Evolutionary conservation across 192 early-diverging fungal species (phyloP).

Genomic region (Dissophora globulifera): DNA sequence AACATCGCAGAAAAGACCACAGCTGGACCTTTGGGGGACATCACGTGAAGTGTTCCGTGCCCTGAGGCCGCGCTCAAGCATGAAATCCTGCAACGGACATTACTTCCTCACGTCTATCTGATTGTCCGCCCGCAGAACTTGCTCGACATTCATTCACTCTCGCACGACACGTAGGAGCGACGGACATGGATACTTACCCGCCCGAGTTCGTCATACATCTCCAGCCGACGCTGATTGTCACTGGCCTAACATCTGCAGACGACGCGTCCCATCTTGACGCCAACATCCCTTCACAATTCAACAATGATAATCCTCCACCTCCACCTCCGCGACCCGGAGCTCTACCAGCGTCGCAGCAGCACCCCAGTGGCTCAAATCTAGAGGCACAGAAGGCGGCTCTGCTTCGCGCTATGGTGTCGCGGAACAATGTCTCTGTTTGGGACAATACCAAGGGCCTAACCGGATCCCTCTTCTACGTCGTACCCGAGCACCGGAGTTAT

Average conservation of each 20-base stretch:
- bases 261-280: slow-evolving; percentile 33
- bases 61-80: too few relatives aligned
- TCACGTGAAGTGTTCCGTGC: too few relatives aligned
- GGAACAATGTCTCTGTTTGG: slow-evolving; percentile 44
- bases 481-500: slow-evolving; percentile 41
- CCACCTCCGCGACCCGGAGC: slow-evolving; percentile 26
- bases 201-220: slow-evolving; percentile 67
- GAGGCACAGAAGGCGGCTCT: slow-evolving; percentile 43
- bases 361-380: slow-evolving; percentile 5
- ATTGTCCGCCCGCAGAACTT: too few relatives aligned
- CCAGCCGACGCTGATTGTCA: slow-evolving; percentile 64
- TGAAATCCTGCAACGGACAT: too few relatives aligned
- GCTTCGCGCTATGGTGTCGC: slow-evolving; percentile 48
- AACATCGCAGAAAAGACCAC: too few relatives aligned
- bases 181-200: slow-evolving; percentile 67
- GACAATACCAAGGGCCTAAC: slow-evolving; percentile 34
- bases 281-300: slow-evolving; percentile 2
- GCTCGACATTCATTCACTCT: too few relatives aligned
- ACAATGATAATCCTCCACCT: slow-evolving; percentile 18
- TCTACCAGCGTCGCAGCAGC: slow-evolving; percentile 11
- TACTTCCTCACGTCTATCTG: too few relatives aligned
- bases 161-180: neutral
- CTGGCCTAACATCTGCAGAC: slow-evolving; percentile 53
- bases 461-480: slow-evolving; percentile 36
- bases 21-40: too few relatives aligned